phyloP scores from a whole-genome alignment of 2,329 filamentous ascomycete genomes.

The Davidsoniella virescens region DNA sequence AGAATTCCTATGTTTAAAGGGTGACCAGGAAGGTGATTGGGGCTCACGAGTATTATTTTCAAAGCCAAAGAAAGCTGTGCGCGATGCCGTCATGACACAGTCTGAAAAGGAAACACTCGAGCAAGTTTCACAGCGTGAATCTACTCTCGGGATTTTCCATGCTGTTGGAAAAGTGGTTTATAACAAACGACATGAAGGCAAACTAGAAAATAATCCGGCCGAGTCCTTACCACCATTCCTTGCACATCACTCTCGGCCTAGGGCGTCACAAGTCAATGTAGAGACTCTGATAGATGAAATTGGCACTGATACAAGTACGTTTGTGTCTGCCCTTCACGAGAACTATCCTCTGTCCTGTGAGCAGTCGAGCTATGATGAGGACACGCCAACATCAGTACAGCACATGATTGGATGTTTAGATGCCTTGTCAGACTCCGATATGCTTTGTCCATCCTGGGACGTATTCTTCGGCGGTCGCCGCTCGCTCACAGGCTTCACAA shows the following conservation, averaged over 20 bases:
- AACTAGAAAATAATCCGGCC: conserved; percentile 14
- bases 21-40: conserved; percentile 50
- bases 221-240: conserved; percentile 46
- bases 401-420: conserved; percentile 76
- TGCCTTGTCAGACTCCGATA: conserved; percentile 70
- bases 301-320: conserved; percentile 81
- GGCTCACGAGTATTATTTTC: conserved; percentile 55
- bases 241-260: conserved; percentile 39
- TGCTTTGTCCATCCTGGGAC: conserved; percentile 60
- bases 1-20: conserved; percentile 79
- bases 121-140: conserved; percentile 71
- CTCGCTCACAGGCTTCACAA: conserved; percentile 25
- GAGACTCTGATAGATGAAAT: conserved; percentile 81
- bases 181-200: conserved; percentile 53
- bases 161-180: conserved; percentile 92
- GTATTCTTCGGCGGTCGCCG: conserved; percentile 43
- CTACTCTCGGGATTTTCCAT: conserved; percentile 86
- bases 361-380: conserved; percentile 26
- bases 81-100: conserved; percentile 48
- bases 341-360: conserved; percentile 83
- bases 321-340: conserved; percentile 79
- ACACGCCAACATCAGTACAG: conserved; percentile 42
- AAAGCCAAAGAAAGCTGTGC: conserved; percentile 46
- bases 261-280: conserved; percentile 47
- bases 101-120: conserved; percentile 68